A percentile compares a stretch with the other conserved stretches of the same genome.
Evolutionary conservation across 345 rosid species (phyloP).

Genomic region (Rhizophora apiculata): DNA sequence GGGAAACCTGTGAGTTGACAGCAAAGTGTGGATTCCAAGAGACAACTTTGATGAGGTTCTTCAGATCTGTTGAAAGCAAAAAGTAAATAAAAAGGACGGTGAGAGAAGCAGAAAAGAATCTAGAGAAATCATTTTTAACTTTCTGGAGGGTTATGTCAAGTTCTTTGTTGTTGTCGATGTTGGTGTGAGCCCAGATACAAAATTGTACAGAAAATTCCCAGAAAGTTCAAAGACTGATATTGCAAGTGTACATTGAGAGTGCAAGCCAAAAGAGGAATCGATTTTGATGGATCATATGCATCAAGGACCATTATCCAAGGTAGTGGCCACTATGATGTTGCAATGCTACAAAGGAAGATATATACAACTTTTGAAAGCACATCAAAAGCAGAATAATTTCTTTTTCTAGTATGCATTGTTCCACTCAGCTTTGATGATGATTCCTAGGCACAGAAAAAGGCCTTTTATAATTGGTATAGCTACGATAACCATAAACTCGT

Average conservation of each 20-base stretch:
- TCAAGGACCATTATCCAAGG: slow-evolving; percentile 1
- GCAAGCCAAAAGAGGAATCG: neutral
- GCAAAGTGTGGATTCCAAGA: too few relatives aligned
- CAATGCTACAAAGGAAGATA: neutral
- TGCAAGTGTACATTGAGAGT: too few relatives aligned
- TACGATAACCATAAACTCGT: neutral
- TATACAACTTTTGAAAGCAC: neutral
- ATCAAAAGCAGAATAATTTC: neutral
- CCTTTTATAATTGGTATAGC: neutral
- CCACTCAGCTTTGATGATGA: neutral
- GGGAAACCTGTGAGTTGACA: too few relatives aligned
- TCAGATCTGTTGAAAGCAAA: too few relatives aligned
- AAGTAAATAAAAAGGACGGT: too few relatives aligned
- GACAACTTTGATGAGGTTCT: too few relatives aligned
- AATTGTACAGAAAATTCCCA: neutral
- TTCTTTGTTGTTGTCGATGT: too few relatives aligned
- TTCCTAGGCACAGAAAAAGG: slow-evolving; percentile 9
- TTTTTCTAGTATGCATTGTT: slow-evolving; percentile 2
- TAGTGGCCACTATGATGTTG: slow-evolving; percentile 15
- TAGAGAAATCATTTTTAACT: too few relatives aligned
- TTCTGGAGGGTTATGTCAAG: too few relatives aligned
- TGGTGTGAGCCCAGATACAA: neutral
- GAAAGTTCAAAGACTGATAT: too few relatives aligned
- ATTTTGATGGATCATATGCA: neutral
- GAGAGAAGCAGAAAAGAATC: too few relatives aligned